These are phyloP conservation scores for Yamadazyma akitaensis DNA, from an alignment of 805 yeast genomes.

Conservation along the genomic window DNA sequence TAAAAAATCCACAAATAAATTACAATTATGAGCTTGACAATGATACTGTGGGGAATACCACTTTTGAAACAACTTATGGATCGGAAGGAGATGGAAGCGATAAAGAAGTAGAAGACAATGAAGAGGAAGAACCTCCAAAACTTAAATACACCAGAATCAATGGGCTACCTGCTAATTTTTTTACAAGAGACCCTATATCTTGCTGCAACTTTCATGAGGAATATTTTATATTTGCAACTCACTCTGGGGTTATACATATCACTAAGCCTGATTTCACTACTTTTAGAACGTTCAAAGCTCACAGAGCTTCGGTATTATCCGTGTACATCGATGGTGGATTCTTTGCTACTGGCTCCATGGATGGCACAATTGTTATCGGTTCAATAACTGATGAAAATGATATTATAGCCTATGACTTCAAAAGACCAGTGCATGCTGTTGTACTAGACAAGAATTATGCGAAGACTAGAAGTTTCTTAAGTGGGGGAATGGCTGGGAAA, in stretches of 20 bases:
- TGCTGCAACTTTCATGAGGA: conserved; percentile 57
- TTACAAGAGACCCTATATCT: conserved; percentile 75
- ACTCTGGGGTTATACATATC: conserved; percentile 77
- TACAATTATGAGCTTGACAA: conserved; percentile 3
- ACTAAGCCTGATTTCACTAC: conserved; percentile 56
- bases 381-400: conserved; percentile 60
- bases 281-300: conserved; percentile 75
- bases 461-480: conserved; percentile 61
- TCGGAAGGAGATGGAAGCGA: conserved; percentile 7
- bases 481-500: conserved; percentile 90
- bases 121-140: conserved; percentile 62
- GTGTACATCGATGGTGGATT: conserved; percentile 68
- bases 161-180: conserved; percentile 66
- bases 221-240: conserved; percentile 80
- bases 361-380: conserved; percentile 87
- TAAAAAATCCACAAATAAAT: not conserved
- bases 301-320: conserved; percentile 77
- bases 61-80: conserved; percentile 16
- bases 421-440: conserved; percentile 85
- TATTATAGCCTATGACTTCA: conserved; percentile 73
- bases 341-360: conserved; percentile 88
- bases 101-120: conserved; percentile 15
- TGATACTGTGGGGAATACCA: conserved; percentile 15
- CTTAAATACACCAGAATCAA: conserved; percentile 71
- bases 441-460: conserved; percentile 70